Evolutionary conservation across 2,329 filamentous ascomycete species (phyloP), one percentile per base, ranked within the genome.

Genomic region (Ophiostoma montium): DNA sequence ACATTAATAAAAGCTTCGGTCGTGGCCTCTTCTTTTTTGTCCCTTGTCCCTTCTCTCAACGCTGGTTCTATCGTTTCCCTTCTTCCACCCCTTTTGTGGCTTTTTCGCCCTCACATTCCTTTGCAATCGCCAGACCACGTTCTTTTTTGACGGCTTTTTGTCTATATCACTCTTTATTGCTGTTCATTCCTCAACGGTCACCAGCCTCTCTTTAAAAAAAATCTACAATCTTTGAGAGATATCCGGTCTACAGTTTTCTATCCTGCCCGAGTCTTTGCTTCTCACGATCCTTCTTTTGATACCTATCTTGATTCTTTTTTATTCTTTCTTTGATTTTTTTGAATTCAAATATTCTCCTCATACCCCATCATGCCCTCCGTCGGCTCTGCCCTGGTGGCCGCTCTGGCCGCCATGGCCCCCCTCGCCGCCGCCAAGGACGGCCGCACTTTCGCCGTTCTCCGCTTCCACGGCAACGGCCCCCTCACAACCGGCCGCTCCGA

Each of bases 371-470:
- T 54, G 53, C 42, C 35, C 9, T 47, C 42, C 1, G 15, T 44
- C 30, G 32, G 47, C 35, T 54, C 55, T 27, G 18, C 33, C 32
- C 49, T 56, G 18, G 49, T 62, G 36, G 56, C 58, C 49, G 52
- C 57, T 47, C 49, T 67, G 39, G 62, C 67, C 53, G 68, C 68
- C 23, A 19, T 47, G 21, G 16, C 33, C 3, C 44, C 44, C 7
- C 54, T 61, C 64, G 66, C 53, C 59, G 68, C 59, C 30, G 66
- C 65, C 55, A 70, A 72, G 57, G 59, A 67, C 46, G 44, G 54
- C 4, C 68, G 73, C 50, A 78, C 77, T 39, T 78, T 83, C 57
- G 80, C 81, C 48, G 83, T 86, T 60, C 74, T 85, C 61, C 79
- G 75, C 58, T 86, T 86, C 70, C 76, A 77, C 60, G 80, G 80